phyloP scores from a whole-genome alignment of 179 eudicot species.

The Sideroxylon spinosum region DNA sequence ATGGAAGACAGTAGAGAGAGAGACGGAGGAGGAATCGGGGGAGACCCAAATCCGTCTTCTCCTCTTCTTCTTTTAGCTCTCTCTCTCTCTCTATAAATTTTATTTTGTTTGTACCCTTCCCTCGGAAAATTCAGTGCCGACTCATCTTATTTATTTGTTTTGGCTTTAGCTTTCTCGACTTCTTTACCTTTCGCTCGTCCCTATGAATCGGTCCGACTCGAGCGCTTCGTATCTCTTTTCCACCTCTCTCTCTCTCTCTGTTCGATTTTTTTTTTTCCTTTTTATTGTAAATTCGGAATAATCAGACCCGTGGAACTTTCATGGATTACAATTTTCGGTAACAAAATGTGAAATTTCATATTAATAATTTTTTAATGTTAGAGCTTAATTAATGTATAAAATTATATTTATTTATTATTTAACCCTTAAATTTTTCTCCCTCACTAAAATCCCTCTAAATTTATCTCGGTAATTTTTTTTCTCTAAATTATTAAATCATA shows the following conservation, averaged over 20 bases:
- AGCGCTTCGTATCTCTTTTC: neutral
- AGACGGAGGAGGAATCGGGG: neutral
- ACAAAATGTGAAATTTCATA: no score
- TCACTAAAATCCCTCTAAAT: no score
- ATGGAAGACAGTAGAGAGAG: neutral
- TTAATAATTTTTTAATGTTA: no score
- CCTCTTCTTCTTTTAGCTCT: neutral
- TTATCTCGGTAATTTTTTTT: no score
- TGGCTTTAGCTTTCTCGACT: conserved; percentile 1
- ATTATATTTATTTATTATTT: no score
- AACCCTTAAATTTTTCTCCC: no score
- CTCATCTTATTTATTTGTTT: neutral
- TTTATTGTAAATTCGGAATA: neutral
- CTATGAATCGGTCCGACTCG: conserved; percentile 4
- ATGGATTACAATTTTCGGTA: no score
- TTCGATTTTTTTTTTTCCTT: neutral
- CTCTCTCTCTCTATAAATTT: neutral
- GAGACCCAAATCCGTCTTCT: neutral
- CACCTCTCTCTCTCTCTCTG: neutral
- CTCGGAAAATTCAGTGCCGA: neutral
- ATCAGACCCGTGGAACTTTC: no score
- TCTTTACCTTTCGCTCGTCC: conserved; percentile 11
- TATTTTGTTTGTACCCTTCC: neutral
- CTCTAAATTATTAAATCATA: no score
- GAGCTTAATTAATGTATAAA: no score